Percentiles rank a stretch among this genome's conserved stretches.
These are phyloP conservation scores for Pseudovirgaria hyperparasitica DNA, from an alignment of 2,329 filamentous ascomycete genomes.

Conservation along the genomic window DNA sequence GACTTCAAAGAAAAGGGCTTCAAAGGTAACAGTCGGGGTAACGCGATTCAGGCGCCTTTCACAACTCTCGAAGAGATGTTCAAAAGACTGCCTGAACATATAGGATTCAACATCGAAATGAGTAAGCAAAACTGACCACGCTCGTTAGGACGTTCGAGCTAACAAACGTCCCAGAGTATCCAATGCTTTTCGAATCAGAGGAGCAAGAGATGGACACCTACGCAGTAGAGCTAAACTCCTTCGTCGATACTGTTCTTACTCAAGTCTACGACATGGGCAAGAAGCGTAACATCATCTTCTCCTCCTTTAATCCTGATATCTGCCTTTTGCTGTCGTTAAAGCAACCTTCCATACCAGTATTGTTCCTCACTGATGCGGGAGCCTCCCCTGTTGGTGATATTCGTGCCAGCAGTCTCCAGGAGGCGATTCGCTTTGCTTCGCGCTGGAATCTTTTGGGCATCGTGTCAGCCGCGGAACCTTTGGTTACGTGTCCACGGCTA, in stretches of 20 bases:
- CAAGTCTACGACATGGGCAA: slow-evolving; percentile 81
- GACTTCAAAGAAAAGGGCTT: slow-evolving; percentile 92
- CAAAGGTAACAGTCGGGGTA: slow-evolving; percentile 88
- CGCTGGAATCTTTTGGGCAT: slow-evolving; percentile 92
- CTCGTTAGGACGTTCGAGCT: slow-evolving; percentile 7
- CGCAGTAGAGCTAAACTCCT: slow-evolving; percentile 88
- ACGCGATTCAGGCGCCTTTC: slow-evolving; percentile 92
- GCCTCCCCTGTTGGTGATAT: slow-evolving; percentile 74
- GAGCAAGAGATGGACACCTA: slow-evolving; percentile 96
- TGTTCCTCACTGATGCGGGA: slow-evolving; percentile 88
- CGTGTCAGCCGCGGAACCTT: slow-evolving; percentile 74
- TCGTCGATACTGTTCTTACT: slow-evolving; percentile 82
- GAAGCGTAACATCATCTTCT: slow-evolving; percentile 88
- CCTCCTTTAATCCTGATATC: slow-evolving; percentile 93
- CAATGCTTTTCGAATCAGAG: slow-evolving; percentile 91
- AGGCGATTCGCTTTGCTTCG: slow-evolving; percentile 87
- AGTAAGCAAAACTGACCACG: slow-evolving; percentile 33
- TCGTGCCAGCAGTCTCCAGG: slow-evolving; percentile 79
- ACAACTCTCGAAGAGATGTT: slow-evolving; percentile 93
- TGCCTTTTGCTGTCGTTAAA: slow-evolving; percentile 92
- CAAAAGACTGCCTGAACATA: slow-evolving; percentile 62
- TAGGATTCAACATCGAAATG: slow-evolving; percentile 98
- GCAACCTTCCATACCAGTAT: slow-evolving; percentile 87
- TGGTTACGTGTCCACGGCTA: slow-evolving; percentile 78
- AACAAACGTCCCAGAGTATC: slow-evolving; percentile 51